Conservation (phyloP, 805 yeast genomes). For the Metschnikowia colocasiae region DNA sequence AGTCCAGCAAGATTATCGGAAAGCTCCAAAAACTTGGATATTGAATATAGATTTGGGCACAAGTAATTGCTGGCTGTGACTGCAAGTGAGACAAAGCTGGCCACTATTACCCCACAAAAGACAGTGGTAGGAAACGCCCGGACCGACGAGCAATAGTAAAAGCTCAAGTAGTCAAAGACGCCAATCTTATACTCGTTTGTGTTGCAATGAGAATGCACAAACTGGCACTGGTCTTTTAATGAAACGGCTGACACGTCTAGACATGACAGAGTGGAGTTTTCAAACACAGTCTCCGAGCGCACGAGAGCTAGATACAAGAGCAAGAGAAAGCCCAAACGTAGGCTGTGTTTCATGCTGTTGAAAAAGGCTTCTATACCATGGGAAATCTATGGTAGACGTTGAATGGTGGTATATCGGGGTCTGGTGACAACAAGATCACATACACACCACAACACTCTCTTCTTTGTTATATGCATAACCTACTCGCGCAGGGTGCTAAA, state of each 20-base stretch:
- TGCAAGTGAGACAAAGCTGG: conserved; percentile 64
- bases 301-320: background rate
- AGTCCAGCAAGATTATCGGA: conserved; percentile 81
- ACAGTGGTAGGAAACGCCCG: conserved; percentile 16
- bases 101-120: conserved; percentile 24
- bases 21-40: conserved; percentile 58
- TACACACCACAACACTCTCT: background rate
- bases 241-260: conserved; percentile 11
- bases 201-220: conserved; percentile 32
- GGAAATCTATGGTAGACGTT: background rate
- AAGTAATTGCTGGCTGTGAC: conserved; percentile 77
- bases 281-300: conserved; percentile 1
- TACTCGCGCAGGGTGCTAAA: background rate
- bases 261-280: conserved; percentile 11
- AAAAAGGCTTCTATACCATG: background rate
- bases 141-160: conserved; percentile 29
- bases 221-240: conserved; percentile 33
- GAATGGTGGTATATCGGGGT: background rate
- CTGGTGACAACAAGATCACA: background rate
- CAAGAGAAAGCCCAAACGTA: background rate
- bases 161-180: conserved; percentile 32
- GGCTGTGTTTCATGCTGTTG: background rate
- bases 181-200: conserved; percentile 30
- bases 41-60: conserved; percentile 70
- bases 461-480: background rate